Base-by-base conservation (phyloP, 1,284 basidiomycete species). In the Hypsizygus ulmarius region DNA sequence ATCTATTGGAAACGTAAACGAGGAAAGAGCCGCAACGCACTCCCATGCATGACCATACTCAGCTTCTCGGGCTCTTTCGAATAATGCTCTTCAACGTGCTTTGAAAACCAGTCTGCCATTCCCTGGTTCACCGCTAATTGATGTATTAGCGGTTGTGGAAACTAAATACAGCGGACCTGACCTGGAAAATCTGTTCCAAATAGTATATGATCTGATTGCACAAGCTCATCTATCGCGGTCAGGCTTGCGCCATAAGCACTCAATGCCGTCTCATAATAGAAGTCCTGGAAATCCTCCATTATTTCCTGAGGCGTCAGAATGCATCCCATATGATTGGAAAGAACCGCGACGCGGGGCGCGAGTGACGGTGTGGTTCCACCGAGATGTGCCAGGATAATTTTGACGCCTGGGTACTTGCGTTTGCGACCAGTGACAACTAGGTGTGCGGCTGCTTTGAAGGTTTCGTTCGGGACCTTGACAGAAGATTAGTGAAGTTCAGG, bases 171-270 rank as follows among this genome's bases (percentile, higher is more conserved):
- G 14, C 12, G 32, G 32, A 14, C 53, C 69, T 59, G 58, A 82
- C 85, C 86, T 49, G 85, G 85, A 59, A 84, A 85, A 61, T 88
- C 86, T n/a, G 80, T 81, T 36, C 86, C 85, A 62, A 81, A 87
- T 19, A 87, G 64, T 39, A 87, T 62, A 39, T 63, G 76, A 42
- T 78, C 73, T 1, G 63, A 59, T 15, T 66, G 59, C 2, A 78
- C 71, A 57, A 82, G 79, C 7, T 61, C 59, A 39, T 79, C 67
- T 58, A 82, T 69, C 1, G 74, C 70, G 9, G 65, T 59, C 14
- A 87, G 65, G 41, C 69, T 82, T 14, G 72, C 63, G 39, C 73
- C 70, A 57, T 79, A 74, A 1, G 79, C 73, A 56, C 77, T 78
- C 53, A 88, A 64, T 12, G 85, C 86, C 0, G 79, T 82, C 49